Evolutionary conservation across 2,329 filamentous ascomycete species (phyloP).

Genomic region (Fusarium kyushuense): DNA sequence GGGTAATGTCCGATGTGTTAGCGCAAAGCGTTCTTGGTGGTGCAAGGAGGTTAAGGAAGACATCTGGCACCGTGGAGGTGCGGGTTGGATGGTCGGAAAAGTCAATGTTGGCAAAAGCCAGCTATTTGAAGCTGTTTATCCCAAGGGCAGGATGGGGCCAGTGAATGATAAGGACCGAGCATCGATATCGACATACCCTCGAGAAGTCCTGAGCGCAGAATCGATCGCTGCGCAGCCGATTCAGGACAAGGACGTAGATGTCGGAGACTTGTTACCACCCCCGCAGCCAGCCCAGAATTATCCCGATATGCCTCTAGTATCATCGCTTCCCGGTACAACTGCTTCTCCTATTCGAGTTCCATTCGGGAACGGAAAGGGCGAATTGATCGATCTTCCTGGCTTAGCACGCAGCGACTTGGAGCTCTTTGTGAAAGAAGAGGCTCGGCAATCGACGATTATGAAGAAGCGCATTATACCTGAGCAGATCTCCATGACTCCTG

Average conservation of each 20-base stretch:
- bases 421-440: constrained; percentile 73
- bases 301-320: constrained; percentile 87
- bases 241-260: constrained; percentile 50
- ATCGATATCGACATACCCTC: constrained; percentile 35
- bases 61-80: constrained; percentile 85
- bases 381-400: constrained; percentile 93
- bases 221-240: constrained; percentile 50
- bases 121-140: constrained; percentile 88
- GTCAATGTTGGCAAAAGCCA: constrained; percentile 97
- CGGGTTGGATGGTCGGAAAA: constrained; percentile 97
- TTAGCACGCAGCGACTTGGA: constrained; percentile 80
- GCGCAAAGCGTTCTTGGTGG: constrained; percentile 90
- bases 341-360: constrained; percentile 94
- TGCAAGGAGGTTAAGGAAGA: constrained; percentile 87
- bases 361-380: constrained; percentile 86
- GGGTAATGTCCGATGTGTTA: constrained; percentile 89
- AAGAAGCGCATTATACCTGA: constrained; percentile 77
- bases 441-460: constrained; percentile 81
- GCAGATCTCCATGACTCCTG: constrained; percentile 78
- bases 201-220: constrained; percentile 23
- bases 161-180: constrained; percentile 20
- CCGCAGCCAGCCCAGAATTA: constrained; percentile 78
- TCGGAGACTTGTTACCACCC: constrained; percentile 77
- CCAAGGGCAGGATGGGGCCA: constrained; percentile 72
- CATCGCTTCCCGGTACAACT: constrained; percentile 89